phyloP scores from a whole-genome alignment of 768 basidiomycete species.

The Hericium coralloides region DNA sequence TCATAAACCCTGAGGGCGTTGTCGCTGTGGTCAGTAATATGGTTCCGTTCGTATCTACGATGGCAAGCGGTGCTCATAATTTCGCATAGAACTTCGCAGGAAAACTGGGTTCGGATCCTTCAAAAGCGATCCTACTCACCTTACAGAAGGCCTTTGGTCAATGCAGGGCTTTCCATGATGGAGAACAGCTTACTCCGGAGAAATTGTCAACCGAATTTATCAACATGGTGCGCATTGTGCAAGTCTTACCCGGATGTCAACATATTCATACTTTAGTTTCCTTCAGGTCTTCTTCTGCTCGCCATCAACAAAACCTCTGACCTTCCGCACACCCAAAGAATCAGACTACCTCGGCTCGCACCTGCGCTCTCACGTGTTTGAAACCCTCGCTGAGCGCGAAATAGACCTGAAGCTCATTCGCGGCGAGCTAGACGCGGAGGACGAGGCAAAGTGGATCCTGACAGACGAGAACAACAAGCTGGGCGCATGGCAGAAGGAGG shows the following conservation, averaged over 20 bases:
- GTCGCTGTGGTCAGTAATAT: slow-evolving; percentile 62
- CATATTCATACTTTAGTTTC: no score
- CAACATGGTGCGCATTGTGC: slow-evolving; percentile 78
- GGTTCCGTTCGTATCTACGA: background rate
- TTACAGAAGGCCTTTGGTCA: slow-evolving; percentile 60
- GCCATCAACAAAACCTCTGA: slow-evolving; percentile 38
- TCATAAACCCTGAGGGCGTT: slow-evolving; percentile 64
- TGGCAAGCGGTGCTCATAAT: background rate
- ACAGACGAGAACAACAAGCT: slow-evolving; percentile 57
- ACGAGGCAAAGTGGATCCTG: slow-evolving; percentile 41
- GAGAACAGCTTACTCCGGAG: slow-evolving; percentile 34
- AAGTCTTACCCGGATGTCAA: background rate
- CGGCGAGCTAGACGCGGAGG: slow-evolving; percentile 22
- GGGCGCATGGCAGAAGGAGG: slow-evolving; percentile 54
- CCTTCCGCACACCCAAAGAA: slow-evolving; percentile 46
- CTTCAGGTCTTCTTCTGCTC: slow-evolving; percentile 80
- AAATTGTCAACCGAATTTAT: slow-evolving; percentile 44
- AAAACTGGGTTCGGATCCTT: slow-evolving; percentile 47
- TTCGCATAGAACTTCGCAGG: slow-evolving; percentile 74
- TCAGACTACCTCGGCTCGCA: slow-evolving; percentile 63
- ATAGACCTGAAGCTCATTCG: slow-evolving; percentile 12
- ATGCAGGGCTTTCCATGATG: slow-evolving; percentile 83
- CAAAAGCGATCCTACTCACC: slow-evolving; percentile 61
- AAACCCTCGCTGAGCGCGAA: slow-evolving; percentile 27
- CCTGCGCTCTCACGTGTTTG: slow-evolving; percentile 53